A percentile compares a stretch with the other conserved stretches of the same genome.
Evolutionary conservation across 2,329 filamentous ascomycete species (phyloP).

Genomic region (Xylariales sp.): DNA sequence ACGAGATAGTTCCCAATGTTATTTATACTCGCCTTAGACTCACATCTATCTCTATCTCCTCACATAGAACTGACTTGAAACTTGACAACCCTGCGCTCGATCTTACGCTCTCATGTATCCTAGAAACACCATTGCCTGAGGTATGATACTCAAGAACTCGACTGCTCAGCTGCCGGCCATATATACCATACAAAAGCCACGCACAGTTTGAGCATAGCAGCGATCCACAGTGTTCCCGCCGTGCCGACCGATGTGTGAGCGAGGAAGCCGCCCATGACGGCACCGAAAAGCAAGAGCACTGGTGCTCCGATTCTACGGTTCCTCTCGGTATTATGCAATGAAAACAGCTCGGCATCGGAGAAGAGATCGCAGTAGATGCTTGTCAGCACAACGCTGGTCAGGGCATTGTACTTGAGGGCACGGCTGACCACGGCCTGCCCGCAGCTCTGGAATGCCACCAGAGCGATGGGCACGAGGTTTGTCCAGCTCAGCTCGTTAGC

Average conservation of each 20-base stretch:
- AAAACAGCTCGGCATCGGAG: conserved; percentile 53
- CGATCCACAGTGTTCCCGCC: conserved; percentile 55
- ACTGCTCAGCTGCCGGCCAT: conserved; percentile 47
- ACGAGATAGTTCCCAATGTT: no score
- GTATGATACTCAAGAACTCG: no score
- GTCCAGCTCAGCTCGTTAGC: conserved; percentile 44
- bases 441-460: conserved; percentile 72
- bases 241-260: conserved; percentile 43
- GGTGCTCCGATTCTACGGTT: conserved; percentile 48
- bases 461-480: conserved; percentile 61
- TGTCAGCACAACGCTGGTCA: conserved; percentile 77
- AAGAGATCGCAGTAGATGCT: conserved; percentile 80
- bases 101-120: no score
- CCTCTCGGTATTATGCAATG: conserved; percentile 39
- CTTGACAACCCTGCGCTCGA: no score
- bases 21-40: no score
- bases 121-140: no score
- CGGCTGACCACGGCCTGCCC: conserved; percentile 74
- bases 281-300: conserved; percentile 43
- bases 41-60: no score
- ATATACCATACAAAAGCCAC: conserved; percentile 56
- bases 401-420: conserved; percentile 62
- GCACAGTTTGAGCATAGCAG: conserved; percentile 48
- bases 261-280: conserved; percentile 45
- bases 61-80: no score